Conservation (phyloP, 768 basidiomycete species). For the Pisolithus sp. region DNA sequence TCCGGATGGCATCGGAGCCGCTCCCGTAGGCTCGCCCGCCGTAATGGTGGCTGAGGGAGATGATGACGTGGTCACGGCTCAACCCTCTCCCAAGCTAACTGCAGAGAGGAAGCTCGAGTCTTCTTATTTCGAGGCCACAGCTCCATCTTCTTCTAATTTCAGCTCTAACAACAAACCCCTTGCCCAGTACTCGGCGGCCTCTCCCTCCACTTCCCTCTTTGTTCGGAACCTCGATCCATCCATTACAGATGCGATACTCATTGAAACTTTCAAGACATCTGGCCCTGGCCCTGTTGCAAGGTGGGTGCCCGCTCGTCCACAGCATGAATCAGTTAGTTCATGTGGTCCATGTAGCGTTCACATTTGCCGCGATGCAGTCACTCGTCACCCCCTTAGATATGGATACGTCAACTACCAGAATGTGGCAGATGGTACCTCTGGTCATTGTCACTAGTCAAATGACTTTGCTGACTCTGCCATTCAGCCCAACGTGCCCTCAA, state of each 20-base stretch:
- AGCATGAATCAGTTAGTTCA: background rate
- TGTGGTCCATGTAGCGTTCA: slow-evolving; percentile 64
- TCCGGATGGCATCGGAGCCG: slow-evolving; percentile 77
- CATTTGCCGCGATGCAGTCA: slow-evolving; percentile 99
- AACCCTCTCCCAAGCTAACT: slow-evolving; percentile 11
- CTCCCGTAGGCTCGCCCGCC: slow-evolving; percentile 82
- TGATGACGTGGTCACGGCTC: slow-evolving; percentile 70
- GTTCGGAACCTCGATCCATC: slow-evolving; percentile 98
- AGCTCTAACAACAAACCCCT: slow-evolving; percentile 37
- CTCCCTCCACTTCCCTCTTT: slow-evolving; percentile 91
- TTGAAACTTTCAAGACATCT: slow-evolving; percentile 99
- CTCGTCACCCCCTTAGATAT: slow-evolving; percentile 97
- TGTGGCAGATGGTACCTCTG: slow-evolving; percentile 72
- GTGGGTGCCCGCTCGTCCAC: slow-evolving; percentile 36
- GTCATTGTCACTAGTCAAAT: background rate
- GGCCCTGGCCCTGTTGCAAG: slow-evolving; percentile 98
- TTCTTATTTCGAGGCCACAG: too few species aligned
- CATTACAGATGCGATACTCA: slow-evolving; percentile 98
- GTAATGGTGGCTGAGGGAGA: slow-evolving; percentile 93
- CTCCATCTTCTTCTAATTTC: too few species aligned
- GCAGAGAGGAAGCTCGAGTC: too few species aligned
- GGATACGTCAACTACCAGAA: slow-evolving; percentile 99
- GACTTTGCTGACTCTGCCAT: slow-evolving; percentile 5
- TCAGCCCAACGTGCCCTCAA: slow-evolving; percentile 95
- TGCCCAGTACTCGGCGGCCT: slow-evolving; percentile 41